Conservation (phyloP, 2,329 filamentous ascomycete genomes). For the Canariomyces notabilis region DNA sequence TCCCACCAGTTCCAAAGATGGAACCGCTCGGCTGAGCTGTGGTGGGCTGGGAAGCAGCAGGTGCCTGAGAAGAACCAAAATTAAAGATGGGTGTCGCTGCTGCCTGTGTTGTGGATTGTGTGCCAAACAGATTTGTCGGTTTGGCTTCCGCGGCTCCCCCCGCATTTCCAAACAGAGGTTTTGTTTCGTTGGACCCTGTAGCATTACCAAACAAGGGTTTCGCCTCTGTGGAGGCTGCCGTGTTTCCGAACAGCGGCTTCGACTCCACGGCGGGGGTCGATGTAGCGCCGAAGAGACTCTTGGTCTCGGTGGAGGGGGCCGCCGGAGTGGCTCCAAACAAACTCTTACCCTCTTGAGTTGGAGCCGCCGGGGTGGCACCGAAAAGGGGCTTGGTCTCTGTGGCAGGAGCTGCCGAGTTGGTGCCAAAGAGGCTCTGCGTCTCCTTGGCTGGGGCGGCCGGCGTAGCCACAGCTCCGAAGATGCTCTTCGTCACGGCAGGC, state of each 20-base stretch:
- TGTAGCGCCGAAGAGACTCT: constrained; percentile 32
- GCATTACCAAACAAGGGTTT: constrained; percentile 29
- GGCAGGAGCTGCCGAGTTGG: constrained; percentile 8
- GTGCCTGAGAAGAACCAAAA: constrained; percentile 18
- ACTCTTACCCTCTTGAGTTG: constrained; percentile 11
- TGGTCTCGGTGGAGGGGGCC: constrained; percentile 20
- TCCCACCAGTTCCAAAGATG: constrained; percentile 28
- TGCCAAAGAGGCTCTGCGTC: constrained; percentile 20
- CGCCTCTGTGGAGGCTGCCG: constrained; percentile 16
- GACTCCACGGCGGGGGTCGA: constrained; percentile 18
- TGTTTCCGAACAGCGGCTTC: constrained; percentile 29
- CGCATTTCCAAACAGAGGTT: constrained; percentile 29
- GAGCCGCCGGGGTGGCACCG: constrained; percentile 8
- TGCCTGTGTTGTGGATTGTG: constrained; percentile 8
- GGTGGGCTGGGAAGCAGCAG: constrained; percentile 15
- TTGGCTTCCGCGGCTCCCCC: constrained; percentile 23
- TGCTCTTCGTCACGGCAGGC: constrained; percentile 18
- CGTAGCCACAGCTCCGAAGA: constrained; percentile 13
- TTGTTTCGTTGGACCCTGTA: constrained; percentile 18
- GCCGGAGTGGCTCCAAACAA: constrained; percentile 3
- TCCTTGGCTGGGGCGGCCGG: constrained; percentile 16
- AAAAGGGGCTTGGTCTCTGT: constrained; percentile 18
- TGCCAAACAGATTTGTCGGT: constrained; percentile 19
- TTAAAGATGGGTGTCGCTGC: constrained; percentile 16
- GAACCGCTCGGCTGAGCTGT: constrained; percentile 14